A percentile compares a stretch with the other conserved stretches of the same genome.
Conservation (phyloP, 2,329 filamentous ascomycete genomes). For the Blastomyces gilchristii region DNA sequence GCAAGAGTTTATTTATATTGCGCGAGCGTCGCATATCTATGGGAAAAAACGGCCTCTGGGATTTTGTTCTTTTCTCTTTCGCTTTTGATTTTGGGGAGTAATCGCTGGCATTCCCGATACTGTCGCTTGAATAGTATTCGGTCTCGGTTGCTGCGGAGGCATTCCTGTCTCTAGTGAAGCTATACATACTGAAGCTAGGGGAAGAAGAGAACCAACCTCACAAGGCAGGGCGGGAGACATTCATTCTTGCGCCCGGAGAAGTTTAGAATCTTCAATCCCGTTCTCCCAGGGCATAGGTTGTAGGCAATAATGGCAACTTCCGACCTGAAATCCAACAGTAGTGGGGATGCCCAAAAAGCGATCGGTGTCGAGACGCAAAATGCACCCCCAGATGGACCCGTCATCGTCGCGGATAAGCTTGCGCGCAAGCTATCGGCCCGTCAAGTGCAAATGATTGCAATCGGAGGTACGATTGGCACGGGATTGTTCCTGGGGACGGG, state of each 20-base stretch:
- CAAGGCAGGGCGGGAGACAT: background rate
- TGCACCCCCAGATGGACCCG: background rate
- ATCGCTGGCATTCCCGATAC: background rate
- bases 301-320: background rate
- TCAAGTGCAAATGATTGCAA: conserved; percentile 60
- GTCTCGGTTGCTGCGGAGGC: background rate
- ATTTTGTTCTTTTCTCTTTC: background rate
- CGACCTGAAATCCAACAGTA: background rate
- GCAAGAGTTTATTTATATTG: background rate
- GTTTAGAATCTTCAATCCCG: too few species aligned
- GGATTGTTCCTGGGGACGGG: conserved; percentile 55
- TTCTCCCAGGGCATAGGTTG: background rate
- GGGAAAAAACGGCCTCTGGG: background rate
- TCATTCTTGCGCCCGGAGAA: background rate
- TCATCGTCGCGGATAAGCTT: conserved; percentile 38
- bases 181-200: background rate
- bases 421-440: conserved; percentile 48
- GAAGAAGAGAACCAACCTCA: background rate
- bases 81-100: background rate
- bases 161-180: background rate
- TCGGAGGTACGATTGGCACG: conserved; percentile 40
- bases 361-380: background rate
- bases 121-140: background rate
- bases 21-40: background rate
- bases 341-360: conserved; percentile 14